Conservation (phyloP, 129 eudicot genomes). For the Kitagawia praeruptora region DNA sequence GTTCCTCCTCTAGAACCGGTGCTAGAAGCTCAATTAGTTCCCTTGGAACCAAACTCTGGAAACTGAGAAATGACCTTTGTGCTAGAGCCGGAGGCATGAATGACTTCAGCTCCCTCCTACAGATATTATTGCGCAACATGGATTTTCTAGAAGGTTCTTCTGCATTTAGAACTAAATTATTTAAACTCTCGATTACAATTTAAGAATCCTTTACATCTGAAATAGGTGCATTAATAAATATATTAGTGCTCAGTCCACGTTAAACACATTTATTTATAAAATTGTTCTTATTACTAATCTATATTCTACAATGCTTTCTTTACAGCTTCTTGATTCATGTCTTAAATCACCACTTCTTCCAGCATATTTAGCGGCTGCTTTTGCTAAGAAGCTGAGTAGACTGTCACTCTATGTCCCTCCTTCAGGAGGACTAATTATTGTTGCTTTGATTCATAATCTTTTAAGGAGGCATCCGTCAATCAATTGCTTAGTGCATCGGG, state of each 20-base stretch:
- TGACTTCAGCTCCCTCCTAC: no score
- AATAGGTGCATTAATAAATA: background rate
- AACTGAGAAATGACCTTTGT: no score
- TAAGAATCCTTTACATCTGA: background rate
- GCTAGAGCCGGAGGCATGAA: no score
- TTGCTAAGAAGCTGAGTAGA: slow-evolving; percentile 86
- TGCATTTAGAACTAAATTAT: background rate
- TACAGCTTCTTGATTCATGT: slow-evolving; percentile 89
- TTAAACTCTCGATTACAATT: background rate
- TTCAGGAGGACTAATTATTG: slow-evolving; percentile 64
- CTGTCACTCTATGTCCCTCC: slow-evolving; percentile 74
- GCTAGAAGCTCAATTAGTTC: no score
- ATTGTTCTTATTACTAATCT: background rate
- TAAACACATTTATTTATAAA: background rate
- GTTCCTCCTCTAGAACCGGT: no score
- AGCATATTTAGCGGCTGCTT: slow-evolving; percentile 86
- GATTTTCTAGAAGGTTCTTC: background rate
- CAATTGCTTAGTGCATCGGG: slow-evolving; percentile 81
- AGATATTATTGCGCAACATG: no score
- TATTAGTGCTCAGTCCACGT: background rate
- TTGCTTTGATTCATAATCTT: slow-evolving; percentile 82
- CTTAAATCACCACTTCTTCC: slow-evolving; percentile 93
- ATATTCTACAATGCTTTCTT: background rate
- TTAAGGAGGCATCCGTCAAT: slow-evolving; percentile 84
- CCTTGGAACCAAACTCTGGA: no score